A percentile compares a stretch with the other conserved stretches of the same genome.
These are phyloP conservation scores for Citrullus amarus DNA, from an alignment of 306 rosid species.

Conservation along the genomic window DNA sequence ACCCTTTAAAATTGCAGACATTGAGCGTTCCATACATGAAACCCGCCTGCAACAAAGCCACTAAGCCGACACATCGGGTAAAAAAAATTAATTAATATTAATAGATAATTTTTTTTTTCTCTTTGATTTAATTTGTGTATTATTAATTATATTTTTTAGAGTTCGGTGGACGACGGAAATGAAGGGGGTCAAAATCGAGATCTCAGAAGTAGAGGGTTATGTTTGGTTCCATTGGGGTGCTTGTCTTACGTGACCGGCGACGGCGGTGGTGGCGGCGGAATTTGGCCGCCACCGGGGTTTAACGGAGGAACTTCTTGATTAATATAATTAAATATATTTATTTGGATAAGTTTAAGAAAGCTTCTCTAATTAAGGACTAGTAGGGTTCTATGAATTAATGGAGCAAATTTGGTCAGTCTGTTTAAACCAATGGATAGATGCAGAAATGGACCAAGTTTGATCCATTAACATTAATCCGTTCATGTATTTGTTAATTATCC, in stretches of 20 bases:
- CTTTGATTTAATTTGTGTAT: background rate
- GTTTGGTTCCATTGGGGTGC: constrained; percentile 76
- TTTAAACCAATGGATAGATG: background rate
- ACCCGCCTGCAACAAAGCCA: constrained; percentile 33
- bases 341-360: background rate
- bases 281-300: constrained; percentile 49
- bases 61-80: constrained; percentile 47
- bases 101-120: background rate
- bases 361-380: background rate
- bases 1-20: constrained; percentile 36
- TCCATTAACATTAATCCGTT: constrained; percentile 43
- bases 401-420: constrained; percentile 68
- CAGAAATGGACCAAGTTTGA: constrained; percentile 70
- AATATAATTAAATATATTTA: background rate
- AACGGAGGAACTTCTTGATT: constrained; percentile 26
- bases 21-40: constrained; percentile 89
- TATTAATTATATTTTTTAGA: constrained; percentile 19
- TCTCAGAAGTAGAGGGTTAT: constrained; percentile 72
- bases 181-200: constrained; percentile 34
- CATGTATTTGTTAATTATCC: constrained; percentile 5
- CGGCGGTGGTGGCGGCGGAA: constrained; percentile 6
- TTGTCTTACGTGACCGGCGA: constrained; percentile 61
- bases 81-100: background rate
- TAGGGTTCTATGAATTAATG: constrained; percentile 17
- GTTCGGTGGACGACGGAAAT: constrained; percentile 16